Conservation (phyloP, 192 early-diverging fungal genomes). For the Chytriomyces confervae region DNA sequence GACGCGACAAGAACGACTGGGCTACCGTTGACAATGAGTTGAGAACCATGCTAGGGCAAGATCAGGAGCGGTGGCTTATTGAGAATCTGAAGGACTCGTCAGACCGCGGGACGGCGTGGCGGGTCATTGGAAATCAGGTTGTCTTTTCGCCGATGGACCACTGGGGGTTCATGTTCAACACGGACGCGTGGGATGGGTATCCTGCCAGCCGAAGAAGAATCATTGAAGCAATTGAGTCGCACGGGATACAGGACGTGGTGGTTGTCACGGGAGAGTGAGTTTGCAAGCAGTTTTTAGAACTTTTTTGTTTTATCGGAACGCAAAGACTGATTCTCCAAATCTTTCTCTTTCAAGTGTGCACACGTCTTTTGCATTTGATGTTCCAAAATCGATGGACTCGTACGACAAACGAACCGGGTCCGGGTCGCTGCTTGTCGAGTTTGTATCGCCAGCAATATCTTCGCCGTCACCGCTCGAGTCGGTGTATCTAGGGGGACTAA, state of each 20-base stretch:
- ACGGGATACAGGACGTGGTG: slow-evolving; percentile 42
- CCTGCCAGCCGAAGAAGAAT: slow-evolving; percentile 38
- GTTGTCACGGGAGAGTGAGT: slow-evolving; percentile 50
- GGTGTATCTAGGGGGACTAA: slow-evolving; percentile 24
- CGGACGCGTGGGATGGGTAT: slow-evolving; percentile 51
- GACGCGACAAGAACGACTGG: slow-evolving; percentile 32
- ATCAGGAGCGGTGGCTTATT: slow-evolving; percentile 49
- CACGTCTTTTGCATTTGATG: slow-evolving; percentile 41
- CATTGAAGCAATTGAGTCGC: slow-evolving; percentile 27
- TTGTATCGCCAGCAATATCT: slow-evolving; percentile 44
- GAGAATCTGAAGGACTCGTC: slow-evolving; percentile 26
- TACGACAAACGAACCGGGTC: slow-evolving; percentile 33
- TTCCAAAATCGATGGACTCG: slow-evolving; percentile 20
- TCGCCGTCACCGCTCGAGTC: slow-evolving; percentile 23
- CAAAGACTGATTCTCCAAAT: too few species aligned
- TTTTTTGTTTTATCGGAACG: too few species aligned
- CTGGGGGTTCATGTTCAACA: slow-evolving; percentile 30
- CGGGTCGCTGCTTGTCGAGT: slow-evolving; percentile 44
- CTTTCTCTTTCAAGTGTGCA: slow-evolving; percentile 36
- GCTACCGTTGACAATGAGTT: slow-evolving; percentile 3
- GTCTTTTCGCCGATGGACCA: slow-evolving; percentile 41
- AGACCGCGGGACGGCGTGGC: slow-evolving; percentile 42
- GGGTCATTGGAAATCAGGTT: slow-evolving; percentile 52
- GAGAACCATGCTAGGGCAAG: slow-evolving; percentile 39
- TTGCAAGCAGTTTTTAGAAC: neutral